phyloP scores from a whole-genome alignment of 2,329 filamentous ascomycete species.

The Xylaria sp. region DNA sequence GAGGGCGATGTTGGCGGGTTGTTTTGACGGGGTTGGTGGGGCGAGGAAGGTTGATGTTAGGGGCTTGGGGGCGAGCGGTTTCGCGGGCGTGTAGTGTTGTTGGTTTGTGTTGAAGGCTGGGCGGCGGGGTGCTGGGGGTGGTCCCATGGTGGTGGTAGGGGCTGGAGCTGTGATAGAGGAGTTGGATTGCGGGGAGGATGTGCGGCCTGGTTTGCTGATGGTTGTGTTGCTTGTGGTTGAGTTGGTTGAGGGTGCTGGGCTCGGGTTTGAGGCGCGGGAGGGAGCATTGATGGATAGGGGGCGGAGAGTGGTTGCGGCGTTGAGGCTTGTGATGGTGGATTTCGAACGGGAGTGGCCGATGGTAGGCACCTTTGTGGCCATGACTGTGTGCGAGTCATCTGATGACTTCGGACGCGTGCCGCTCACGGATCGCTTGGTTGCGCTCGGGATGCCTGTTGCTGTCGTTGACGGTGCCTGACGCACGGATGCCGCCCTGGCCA shows the following conservation, averaged over 20 bases:
- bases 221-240: slow-evolving; percentile 17
- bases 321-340: slow-evolving; percentile 38
- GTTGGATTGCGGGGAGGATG: slow-evolving; percentile 16
- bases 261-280: slow-evolving; percentile 21
- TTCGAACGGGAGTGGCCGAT: slow-evolving; percentile 36
- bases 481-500: slow-evolving; percentile 27
- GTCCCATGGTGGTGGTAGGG: not conserved
- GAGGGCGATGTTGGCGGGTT: slow-evolving; percentile 54
- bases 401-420: slow-evolving; percentile 25
- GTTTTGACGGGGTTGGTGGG: slow-evolving; percentile 56
- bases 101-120: slow-evolving; percentile 59
- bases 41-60: slow-evolving; percentile 53
- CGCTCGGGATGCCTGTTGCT: slow-evolving; percentile 17
- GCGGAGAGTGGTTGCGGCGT: slow-evolving; percentile 36
- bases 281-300: slow-evolving; percentile 27
- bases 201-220: slow-evolving; percentile 22
- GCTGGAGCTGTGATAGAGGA: slow-evolving; percentile 11
- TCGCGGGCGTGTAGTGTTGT: slow-evolving; percentile 63
- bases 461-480: slow-evolving; percentile 23
- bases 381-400: slow-evolving; percentile 16
- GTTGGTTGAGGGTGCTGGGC: slow-evolving; percentile 23
- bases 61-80: slow-evolving; percentile 56
- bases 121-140: slow-evolving; percentile 32
- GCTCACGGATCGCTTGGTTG: not conserved
- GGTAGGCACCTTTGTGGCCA: slow-evolving; percentile 15